Percentiles rank a stretch among this genome's conserved stretches.
phyloP scores from a whole-genome alignment of 768 basidiomycete species.

The Suillus hirtellus region DNA sequence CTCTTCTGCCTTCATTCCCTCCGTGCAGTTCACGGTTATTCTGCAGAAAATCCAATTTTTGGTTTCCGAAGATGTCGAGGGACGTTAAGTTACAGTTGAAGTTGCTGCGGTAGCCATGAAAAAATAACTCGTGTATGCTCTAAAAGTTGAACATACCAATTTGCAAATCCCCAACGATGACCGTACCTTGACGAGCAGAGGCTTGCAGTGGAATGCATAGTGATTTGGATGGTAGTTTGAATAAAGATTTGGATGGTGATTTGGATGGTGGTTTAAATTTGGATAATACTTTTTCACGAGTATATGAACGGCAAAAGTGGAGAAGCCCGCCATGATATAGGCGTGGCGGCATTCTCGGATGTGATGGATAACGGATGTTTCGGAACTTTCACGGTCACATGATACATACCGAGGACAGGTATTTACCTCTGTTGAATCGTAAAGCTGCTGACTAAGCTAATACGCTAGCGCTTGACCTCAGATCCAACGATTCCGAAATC shows the following conservation, averaged over 20 bases:
- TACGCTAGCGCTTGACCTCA: too few species aligned
- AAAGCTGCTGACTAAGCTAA: neutral
- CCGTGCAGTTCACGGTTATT: slow-evolving; percentile 57
- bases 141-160: slow-evolving; percentile 65
- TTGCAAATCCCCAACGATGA: slow-evolving; percentile 95
- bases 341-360: neutral
- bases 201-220: neutral
- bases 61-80: slow-evolving; percentile 96
- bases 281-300: neutral
- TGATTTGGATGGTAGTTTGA: neutral
- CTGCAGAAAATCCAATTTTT: slow-evolving; percentile 75
- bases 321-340: neutral
- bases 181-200: slow-evolving; percentile 79
- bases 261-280: neutral
- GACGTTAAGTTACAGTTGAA: slow-evolving; percentile 91
- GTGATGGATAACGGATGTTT: neutral
- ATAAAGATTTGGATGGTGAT: neutral
- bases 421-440: neutral
- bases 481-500: too few species aligned
- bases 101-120: slow-evolving; percentile 59
- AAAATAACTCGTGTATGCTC: slow-evolving; percentile 3
- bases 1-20: slow-evolving; percentile 30
- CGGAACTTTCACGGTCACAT: neutral
- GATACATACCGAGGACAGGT: neutral
- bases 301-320: neutral